These are phyloP conservation scores for Rhodotorula sp. DNA, from an alignment of 1,284 basidiomycete species.

Conservation along the genomic window DNA sequence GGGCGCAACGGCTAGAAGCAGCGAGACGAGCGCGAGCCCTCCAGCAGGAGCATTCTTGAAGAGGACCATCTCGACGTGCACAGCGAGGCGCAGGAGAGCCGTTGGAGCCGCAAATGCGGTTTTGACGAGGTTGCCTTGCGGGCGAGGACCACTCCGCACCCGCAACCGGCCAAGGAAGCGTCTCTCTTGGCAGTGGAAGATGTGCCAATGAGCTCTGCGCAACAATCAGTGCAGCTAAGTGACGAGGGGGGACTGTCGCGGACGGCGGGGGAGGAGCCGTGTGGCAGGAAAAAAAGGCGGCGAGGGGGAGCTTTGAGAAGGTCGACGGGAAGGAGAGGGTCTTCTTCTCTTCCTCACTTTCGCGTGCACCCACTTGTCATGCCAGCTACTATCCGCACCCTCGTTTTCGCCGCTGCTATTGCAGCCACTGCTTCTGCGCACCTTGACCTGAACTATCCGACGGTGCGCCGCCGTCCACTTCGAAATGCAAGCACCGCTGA, in stretches of 20 bases:
- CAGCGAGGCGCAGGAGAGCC: too few relatives aligned
- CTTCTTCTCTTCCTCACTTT: neutral
- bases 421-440: slow-evolving; percentile 8
- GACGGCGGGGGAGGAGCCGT: too few relatives aligned
- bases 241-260: neutral
- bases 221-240: neutral
- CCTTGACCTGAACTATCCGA: slow-evolving; percentile 26
- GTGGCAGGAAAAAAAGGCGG: too few relatives aligned
- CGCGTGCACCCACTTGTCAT: neutral
- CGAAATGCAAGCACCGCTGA: too few relatives aligned
- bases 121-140: too few relatives aligned
- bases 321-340: too few relatives aligned
- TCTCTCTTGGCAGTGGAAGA: too few relatives aligned
- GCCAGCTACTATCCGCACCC: neutral
- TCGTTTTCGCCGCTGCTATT: neutral
- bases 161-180: too few relatives aligned
- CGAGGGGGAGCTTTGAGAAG: neutral
- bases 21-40: neutral
- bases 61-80: slow-evolving; percentile 1
- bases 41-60: too few relatives aligned
- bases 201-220: too few relatives aligned
- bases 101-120: too few relatives aligned
- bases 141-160: too few relatives aligned
- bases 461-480: neutral
- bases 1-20: neutral